A percentile compares a stretch with the other conserved stretches of the same genome.
Conservation (phyloP, 1,139 yeast genomes). For the Nadsonia starkeyi-henricii region DNA sequence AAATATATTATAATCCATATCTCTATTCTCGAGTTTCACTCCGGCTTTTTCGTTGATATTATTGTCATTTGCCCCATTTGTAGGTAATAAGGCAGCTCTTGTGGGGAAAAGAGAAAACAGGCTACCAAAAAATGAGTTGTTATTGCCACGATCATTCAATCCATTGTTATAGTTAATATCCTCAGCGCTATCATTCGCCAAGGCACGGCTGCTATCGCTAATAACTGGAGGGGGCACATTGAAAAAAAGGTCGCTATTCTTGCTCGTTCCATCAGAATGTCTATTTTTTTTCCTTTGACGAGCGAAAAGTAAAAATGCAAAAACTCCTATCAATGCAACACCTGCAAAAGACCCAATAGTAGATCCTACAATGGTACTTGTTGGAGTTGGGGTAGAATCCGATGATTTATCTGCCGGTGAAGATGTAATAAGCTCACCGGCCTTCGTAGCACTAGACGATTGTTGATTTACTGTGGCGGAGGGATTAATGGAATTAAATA, state of each 20-base stretch:
- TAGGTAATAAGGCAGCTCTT: neutral
- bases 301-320: conserved; percentile 12
- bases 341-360: conserved; percentile 33
- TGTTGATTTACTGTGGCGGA: neutral
- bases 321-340: conserved; percentile 16
- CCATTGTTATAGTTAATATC: neutral
- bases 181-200: neutral
- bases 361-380: conserved; percentile 31
- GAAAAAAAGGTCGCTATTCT: neutral
- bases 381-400: conserved; percentile 4
- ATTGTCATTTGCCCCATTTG: neutral
- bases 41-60: neutral
- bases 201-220: neutral
- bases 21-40: neutral
- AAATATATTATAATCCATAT: neutral
- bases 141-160: neutral
- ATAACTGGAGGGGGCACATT: neutral
- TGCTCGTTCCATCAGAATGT: neutral
- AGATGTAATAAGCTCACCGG: neutral
- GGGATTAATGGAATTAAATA: neutral
- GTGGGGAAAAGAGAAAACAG: neutral
- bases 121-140: neutral
- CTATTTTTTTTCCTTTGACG: conserved; percentile 6
- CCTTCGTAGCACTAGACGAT: neutral
- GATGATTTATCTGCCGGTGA: conserved; percentile 1